Conservation (phyloP, 164 flowering plant species). For the Tinospora cordifolia region DNA sequence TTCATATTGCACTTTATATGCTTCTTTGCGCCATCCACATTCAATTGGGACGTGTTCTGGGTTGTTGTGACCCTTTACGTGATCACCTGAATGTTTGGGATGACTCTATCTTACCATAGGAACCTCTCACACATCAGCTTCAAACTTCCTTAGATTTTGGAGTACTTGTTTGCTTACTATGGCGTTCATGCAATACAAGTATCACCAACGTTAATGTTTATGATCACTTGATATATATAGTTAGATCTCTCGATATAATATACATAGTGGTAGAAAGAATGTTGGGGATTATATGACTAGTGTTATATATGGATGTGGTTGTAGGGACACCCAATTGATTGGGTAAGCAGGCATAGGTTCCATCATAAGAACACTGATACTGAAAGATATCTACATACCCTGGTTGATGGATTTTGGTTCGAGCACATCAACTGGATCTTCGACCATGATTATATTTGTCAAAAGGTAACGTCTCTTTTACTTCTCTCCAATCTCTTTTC, state of each 20-base stretch:
- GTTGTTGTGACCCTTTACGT: constrained; percentile 44
- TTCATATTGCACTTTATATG: constrained; percentile 44
- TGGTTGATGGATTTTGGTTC: constrained; percentile 77
- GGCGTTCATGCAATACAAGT: constrained; percentile 76
- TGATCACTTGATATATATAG: background rate
- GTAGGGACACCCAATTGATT: constrained; percentile 77
- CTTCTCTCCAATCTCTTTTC: no score
- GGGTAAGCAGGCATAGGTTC: constrained; percentile 82
- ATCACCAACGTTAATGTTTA: background rate
- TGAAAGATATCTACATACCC: constrained; percentile 80
- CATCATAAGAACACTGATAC: constrained; percentile 81
- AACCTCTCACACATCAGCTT: constrained; percentile 71
- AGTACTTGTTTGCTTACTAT: constrained; percentile 70
- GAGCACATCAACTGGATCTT: constrained; percentile 85
- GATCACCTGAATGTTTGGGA: constrained; percentile 59
- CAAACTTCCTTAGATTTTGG: constrained; percentile 82
- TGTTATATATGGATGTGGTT: background rate
- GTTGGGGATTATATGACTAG: background rate
- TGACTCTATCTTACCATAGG: constrained; percentile 69
- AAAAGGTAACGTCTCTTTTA: no score
- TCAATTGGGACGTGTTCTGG: constrained; percentile 58
- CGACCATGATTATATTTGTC: constrained; percentile 30
- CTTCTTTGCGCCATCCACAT: constrained; percentile 54
- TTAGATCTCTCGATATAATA: background rate
- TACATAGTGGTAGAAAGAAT: no score